Evolutionary conservation across 2,329 filamentous ascomycete genomes (phyloP), one percentile per base, ranked within the genome.

Genomic region (Aspergillus oerlinghausenensis): DNA sequence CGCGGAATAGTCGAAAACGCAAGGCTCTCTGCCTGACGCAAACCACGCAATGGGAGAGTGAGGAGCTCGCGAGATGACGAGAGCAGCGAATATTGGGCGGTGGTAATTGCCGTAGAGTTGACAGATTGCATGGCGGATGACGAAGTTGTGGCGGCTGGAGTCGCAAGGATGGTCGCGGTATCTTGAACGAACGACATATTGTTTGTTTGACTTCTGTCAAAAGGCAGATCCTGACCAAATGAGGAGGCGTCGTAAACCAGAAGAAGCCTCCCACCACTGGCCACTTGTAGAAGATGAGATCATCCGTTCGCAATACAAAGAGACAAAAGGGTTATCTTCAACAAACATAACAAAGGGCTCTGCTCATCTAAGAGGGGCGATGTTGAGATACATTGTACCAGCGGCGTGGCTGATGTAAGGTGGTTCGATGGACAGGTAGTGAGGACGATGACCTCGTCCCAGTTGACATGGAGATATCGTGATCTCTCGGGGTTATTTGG

Each of bases 11-110:
- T 70, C 25, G 60, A 65, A 49, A 76, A 68, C 1, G 73, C 65
- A 55, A 73, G 69, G 17, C 64, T 65, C 56, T 76, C 74, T 25
- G 67, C 68, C 52, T 68, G 69, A 49, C 70, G 66, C n/a, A 75
- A 60, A 51, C 69, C 65, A 47, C 73, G 73, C 52, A 76, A 61
- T 17, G 74, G 73, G 50, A 71, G 63, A 26, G 69, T 66, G 40
- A 75, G 60, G 19, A 75, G 55, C 25, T 72, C 69, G 55, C 67
- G 68, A 10, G 67, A 60, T 21, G 68, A 67, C 19, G 67, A 63
- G 11, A 70, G 63, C 25, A 67, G 49, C 29, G 67, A 54, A 43
- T 66, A 67, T 29, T 49, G 49, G 47, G 57, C 50, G 48, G 65
- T 53, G 17, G 50, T 17, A 50, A 62, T 62, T 10, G 63, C 55